Percentiles rank a stretch among this genome's conserved stretches.
These are phyloP conservation scores for Mortierella sp. DNA, from an alignment of 371 early-diverging fungal species.

Conservation along the genomic window DNA sequence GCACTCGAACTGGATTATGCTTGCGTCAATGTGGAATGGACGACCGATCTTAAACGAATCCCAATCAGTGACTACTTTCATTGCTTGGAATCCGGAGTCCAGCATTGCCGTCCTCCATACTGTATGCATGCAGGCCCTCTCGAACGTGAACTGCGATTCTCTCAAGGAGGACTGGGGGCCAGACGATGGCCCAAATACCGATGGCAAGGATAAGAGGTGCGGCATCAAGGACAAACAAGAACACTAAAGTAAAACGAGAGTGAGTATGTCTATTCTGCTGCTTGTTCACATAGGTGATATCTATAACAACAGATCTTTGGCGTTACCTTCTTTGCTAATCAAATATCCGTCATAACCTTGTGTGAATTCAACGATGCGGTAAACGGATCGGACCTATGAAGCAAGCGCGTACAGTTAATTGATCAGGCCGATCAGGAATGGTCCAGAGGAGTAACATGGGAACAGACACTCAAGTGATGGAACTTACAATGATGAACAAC, in stretches of 20 bases:
- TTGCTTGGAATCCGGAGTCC: no score
- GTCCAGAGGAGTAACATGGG: neutral
- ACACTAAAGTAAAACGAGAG: constrained; percentile 15
- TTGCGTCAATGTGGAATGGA: no score
- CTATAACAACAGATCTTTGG: no score
- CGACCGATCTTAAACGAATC: no score
- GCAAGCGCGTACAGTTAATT: neutral
- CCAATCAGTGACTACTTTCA: no score
- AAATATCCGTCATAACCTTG: constrained; percentile 26
- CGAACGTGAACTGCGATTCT: constrained; percentile 18
- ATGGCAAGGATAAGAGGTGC: constrained; percentile 41
- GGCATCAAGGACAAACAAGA: constrained; percentile 35
- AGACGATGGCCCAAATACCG: constrained; percentile 36
- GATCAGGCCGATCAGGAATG: neutral
- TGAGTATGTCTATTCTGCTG: neutral
- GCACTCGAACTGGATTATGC: no score
- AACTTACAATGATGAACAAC: constrained; percentile 38
- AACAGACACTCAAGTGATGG: neutral
- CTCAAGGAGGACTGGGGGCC: constrained; percentile 27
- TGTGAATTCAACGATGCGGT: constrained; percentile 33
- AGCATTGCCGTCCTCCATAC: no score
- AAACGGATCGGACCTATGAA: constrained; percentile 35
- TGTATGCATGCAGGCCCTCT: neutral
- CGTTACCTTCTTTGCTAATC: constrained; percentile 29
- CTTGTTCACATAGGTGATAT: neutral